Evolutionary conservation across 495 filamentous ascomycete species (phyloP).

Genomic region (Xylaria sp.): DNA sequence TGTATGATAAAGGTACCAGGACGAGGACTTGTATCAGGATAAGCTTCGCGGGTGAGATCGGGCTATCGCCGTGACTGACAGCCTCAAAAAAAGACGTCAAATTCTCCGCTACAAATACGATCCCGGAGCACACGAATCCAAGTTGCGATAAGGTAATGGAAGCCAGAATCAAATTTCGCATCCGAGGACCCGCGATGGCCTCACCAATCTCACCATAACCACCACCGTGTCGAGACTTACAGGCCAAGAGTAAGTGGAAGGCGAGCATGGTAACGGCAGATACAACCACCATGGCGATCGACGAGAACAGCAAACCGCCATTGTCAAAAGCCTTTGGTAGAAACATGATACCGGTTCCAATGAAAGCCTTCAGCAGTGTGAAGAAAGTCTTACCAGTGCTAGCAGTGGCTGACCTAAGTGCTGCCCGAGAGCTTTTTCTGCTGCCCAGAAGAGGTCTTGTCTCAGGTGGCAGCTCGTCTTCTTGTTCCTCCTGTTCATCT

Average conservation of each 20-base stretch:
- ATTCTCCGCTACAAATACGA: conserved; percentile 73
- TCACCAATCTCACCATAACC: conserved; percentile 70
- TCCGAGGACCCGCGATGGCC: conserved; percentile 56
- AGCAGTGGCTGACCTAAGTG: conserved; percentile 59
- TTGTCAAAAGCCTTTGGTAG: conserved; percentile 72
- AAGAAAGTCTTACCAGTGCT: conserved; percentile 70
- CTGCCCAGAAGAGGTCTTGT: conserved; percentile 62
- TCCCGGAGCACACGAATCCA: conserved; percentile 70
- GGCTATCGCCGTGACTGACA: conserved; percentile 48
- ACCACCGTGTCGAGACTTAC: conserved; percentile 58
- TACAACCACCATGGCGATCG: conserved; percentile 62
- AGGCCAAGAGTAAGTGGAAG: conserved; percentile 68
- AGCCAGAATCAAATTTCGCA: conserved; percentile 61
- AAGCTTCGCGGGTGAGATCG: conserved; percentile 52
- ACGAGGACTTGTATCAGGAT: conserved; percentile 64
- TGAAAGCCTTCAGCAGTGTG: conserved; percentile 69
- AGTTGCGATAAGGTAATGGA: conserved; percentile 72
- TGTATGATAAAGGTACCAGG: conserved; percentile 65
- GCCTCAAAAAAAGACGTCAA: conserved; percentile 63
- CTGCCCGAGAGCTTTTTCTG: conserved; percentile 50
- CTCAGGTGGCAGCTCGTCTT: conserved; percentile 44
- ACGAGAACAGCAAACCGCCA: conserved; percentile 71
- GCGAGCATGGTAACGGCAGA: conserved; percentile 64
- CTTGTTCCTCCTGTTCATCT: conserved; percentile 48
- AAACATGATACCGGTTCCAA: conserved; percentile 74